Evolutionary conservation across 2,329 filamentous ascomycete genomes (phyloP).

Genomic region (Sphaerostilbella broomeana): DNA sequence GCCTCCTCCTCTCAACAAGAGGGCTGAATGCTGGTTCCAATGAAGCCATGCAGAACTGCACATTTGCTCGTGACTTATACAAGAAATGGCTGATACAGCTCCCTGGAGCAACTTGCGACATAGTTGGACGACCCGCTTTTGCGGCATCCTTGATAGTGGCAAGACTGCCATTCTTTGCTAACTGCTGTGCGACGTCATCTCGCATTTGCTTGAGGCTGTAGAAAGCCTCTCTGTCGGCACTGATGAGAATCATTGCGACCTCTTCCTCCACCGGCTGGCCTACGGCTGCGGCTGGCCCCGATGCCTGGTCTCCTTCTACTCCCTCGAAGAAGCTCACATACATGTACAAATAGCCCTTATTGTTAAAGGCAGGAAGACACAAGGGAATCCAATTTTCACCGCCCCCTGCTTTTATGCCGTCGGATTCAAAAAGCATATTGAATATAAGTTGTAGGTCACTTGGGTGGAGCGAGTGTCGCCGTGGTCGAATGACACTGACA

Average conservation of each 20-base stretch:
- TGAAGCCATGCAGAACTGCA: slow-evolving; percentile 90
- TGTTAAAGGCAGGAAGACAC: slow-evolving; percentile 95
- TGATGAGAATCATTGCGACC: slow-evolving; percentile 89
- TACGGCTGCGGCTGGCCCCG: slow-evolving; percentile 50
- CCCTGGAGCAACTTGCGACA: slow-evolving; percentile 71
- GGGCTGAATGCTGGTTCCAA: slow-evolving; percentile 60
- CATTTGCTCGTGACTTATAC: slow-evolving; percentile 90
- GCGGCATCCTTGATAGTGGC: slow-evolving; percentile 67
- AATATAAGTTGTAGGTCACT: slow-evolving; percentile 95
- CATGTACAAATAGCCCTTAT: slow-evolving; percentile 94
- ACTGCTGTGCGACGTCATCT: slow-evolving; percentile 56
- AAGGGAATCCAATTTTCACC: slow-evolving; percentile 97
- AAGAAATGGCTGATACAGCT: slow-evolving; percentile 83
- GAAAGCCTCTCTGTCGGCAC: slow-evolving; percentile 87
- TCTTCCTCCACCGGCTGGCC: slow-evolving; percentile 63
- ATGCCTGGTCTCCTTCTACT: slow-evolving; percentile 34
- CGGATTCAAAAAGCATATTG: slow-evolving; percentile 98
- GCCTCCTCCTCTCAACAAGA: slow-evolving; percentile 56
- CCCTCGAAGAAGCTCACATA: slow-evolving; percentile 90
- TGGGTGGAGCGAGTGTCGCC: slow-evolving; percentile 90
- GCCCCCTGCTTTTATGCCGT: slow-evolving; percentile 78
- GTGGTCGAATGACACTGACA: slow-evolving; percentile 89
- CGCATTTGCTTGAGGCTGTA: slow-evolving; percentile 75
- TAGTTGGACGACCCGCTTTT: slow-evolving; percentile 60
- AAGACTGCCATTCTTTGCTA: slow-evolving; percentile 70